These are phyloP conservation scores for Talaromyces sp. DNA, from an alignment of 2,329 filamentous ascomycete genomes.

Conservation along the genomic window DNA sequence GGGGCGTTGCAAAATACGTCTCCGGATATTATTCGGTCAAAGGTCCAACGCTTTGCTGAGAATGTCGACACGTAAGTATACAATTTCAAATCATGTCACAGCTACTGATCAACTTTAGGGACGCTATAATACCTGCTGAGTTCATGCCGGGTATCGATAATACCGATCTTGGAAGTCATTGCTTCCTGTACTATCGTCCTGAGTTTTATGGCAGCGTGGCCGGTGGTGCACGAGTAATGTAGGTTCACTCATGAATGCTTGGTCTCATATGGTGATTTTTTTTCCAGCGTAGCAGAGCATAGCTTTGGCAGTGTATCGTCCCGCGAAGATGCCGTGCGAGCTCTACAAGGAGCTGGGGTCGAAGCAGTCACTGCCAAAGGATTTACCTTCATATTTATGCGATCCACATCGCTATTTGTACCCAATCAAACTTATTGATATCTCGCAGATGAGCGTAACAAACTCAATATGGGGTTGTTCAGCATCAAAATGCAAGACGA, in stretches of 20 bases:
- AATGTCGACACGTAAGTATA: conserved; percentile 11
- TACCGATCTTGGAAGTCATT: conserved; percentile 12
- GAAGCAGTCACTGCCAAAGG: conserved; percentile 47
- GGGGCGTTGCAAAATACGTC: neutral
- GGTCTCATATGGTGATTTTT: neutral
- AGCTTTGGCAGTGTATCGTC: conserved; percentile 51
- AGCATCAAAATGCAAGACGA: conserved; percentile 44
- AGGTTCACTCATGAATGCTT: neutral
- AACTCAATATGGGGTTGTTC: conserved; percentile 47
- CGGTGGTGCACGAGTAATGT: conserved; percentile 41
- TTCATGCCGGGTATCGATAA: conserved; percentile 12
- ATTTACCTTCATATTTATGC: conserved; percentile 48
- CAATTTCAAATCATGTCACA: neutral
- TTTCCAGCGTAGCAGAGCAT: conserved; percentile 42
- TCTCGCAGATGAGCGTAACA: conserved; percentile 40
- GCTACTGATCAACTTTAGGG: neutral
- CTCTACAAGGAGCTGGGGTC: conserved; percentile 41
- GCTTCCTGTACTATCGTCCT: conserved; percentile 41
- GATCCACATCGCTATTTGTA: neutral
- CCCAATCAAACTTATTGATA: neutral
- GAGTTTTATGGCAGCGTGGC: conserved; percentile 43
- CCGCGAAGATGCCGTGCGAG: conserved; percentile 47
- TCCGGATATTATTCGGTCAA: conserved; percentile 1
- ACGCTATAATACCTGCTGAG: conserved; percentile 13
- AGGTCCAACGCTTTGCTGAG: conserved; percentile 9